Percentiles rank a stretch among this genome's conserved stretches.
These are phyloP conservation scores for Hymenoscyphus scutula DNA, from an alignment of 2,329 filamentous ascomycete species.

Conservation along the genomic window DNA sequence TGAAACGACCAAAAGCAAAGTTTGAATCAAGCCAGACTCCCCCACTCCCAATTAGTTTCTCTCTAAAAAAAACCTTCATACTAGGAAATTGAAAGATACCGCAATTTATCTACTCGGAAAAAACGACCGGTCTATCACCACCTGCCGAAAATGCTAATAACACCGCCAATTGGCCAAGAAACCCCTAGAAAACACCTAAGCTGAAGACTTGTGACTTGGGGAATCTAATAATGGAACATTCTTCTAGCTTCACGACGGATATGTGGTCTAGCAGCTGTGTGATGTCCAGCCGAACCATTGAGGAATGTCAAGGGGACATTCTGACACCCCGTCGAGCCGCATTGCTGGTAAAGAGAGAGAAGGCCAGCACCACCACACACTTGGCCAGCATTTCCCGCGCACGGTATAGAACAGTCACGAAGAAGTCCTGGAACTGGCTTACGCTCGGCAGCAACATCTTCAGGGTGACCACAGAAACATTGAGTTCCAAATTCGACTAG, in stretches of 20 bases:
- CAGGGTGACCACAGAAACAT: slow-evolving; percentile 29
- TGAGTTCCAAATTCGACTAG: slow-evolving; percentile 36
- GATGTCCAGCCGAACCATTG: slow-evolving; percentile 11
- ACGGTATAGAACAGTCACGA: slow-evolving; percentile 32
- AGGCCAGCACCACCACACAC: slow-evolving; percentile 31
- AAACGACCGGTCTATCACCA: too few relatives aligned
- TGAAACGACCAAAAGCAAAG: not conserved
- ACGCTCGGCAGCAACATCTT: slow-evolving; percentile 19
- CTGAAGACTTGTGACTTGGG: not conserved
- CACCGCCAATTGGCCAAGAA: not conserved
- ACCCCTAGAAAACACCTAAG: not conserved
- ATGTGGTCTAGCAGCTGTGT: not conserved
- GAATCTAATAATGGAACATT: not conserved
- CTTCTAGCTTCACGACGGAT: not conserved
- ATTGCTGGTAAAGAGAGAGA: slow-evolving; percentile 19
- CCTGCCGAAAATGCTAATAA: not conserved
- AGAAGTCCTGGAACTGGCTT: slow-evolving; percentile 30
- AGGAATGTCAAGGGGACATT: slow-evolving; percentile 14
- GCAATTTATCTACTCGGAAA: not conserved
- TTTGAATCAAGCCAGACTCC: not conserved
- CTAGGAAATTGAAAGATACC: not conserved
- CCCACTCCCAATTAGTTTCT: not conserved
- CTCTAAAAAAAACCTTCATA: not conserved
- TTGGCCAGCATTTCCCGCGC: slow-evolving; percentile 27
- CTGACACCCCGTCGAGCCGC: not conserved